Conservation (phyloP, 176 grass and related monocot species). For the Elymus sibiricus region DNA sequence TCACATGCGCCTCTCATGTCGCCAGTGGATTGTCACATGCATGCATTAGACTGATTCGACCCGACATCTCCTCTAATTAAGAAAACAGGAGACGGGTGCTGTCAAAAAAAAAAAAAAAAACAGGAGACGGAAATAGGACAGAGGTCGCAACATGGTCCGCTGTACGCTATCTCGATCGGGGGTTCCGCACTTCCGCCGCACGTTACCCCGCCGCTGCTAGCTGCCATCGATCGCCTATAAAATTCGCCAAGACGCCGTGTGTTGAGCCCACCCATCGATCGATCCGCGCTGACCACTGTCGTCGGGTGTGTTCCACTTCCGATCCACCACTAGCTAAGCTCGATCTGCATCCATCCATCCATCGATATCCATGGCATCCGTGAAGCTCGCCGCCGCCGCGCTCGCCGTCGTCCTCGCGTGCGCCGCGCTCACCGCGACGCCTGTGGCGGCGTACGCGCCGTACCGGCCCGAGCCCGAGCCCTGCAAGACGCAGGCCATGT, state of each 20-base stretch:
- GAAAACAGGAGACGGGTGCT: too few species aligned
- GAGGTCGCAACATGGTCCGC: constrained; percentile 2
- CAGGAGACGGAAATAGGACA: background rate
- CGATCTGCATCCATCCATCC: background rate
- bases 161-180: background rate
- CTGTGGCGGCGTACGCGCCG: background rate
- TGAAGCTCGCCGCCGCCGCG: background rate
- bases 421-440: background rate
- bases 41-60: background rate
- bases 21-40: background rate
- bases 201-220: background rate
- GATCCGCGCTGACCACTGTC: background rate
- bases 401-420: background rate
- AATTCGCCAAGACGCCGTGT: background rate
- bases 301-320: background rate
- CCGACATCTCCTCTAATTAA: background rate
- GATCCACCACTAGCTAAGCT: background rate
- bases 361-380: background rate
- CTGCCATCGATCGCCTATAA: background rate
- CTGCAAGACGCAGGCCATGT: background rate
- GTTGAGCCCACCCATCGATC: background rate
- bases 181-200: background rate
- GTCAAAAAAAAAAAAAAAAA: too few species aligned
- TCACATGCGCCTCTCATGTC: background rate
- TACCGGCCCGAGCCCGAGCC: background rate